Conservation (phyloP, 805 yeast genomes). For the Scheffersomyces lignosus region DNA sequence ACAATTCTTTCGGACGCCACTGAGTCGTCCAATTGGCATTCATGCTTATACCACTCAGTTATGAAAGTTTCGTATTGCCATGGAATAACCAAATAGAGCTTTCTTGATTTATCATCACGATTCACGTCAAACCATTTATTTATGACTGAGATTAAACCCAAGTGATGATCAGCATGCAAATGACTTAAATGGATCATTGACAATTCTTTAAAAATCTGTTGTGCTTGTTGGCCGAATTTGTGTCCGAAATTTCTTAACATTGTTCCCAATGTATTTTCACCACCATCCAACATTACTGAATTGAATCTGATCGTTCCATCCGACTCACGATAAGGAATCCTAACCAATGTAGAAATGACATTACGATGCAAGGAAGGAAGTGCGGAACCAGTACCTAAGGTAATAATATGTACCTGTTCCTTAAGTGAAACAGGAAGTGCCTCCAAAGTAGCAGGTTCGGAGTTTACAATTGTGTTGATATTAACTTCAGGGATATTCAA, state of each 20-base stretch:
- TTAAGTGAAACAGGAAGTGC: conserved; percentile 20
- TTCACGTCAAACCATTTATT: conserved; percentile 61
- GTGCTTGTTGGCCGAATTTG: conserved; percentile 34
- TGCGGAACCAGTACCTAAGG: conserved; percentile 93
- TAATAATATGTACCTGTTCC: conserved; percentile 64
- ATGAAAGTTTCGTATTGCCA: conserved; percentile 70
- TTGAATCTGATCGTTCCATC: conserved; percentile 28
- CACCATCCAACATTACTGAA: conserved; percentile 81
- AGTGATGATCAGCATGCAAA: conserved; percentile 95
- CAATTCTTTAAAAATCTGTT: conserved; percentile 56
- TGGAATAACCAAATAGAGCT: conserved; percentile 67
- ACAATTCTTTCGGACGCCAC: conserved; percentile 43
- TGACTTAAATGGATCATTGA: conserved; percentile 75
- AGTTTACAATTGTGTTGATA: conserved; percentile 16
- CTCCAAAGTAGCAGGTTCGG: conserved; percentile 20
- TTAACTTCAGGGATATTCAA: conserved; percentile 13
- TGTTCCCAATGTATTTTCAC: conserved; percentile 85
- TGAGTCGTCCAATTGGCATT: conserved; percentile 22
- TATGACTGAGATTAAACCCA: conserved; percentile 75
- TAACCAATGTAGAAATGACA: conserved; percentile 75
- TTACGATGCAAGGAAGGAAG: conserved; percentile 82
- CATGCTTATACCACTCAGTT: conserved; percentile 63
- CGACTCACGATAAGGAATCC: conserved; percentile 54
- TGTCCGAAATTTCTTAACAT: conserved; percentile 61
- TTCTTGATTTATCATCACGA: conserved; percentile 20